Evolutionary conservation across 805 yeast genomes (phyloP).

Genomic region (Candida sanyiensis): DNA sequence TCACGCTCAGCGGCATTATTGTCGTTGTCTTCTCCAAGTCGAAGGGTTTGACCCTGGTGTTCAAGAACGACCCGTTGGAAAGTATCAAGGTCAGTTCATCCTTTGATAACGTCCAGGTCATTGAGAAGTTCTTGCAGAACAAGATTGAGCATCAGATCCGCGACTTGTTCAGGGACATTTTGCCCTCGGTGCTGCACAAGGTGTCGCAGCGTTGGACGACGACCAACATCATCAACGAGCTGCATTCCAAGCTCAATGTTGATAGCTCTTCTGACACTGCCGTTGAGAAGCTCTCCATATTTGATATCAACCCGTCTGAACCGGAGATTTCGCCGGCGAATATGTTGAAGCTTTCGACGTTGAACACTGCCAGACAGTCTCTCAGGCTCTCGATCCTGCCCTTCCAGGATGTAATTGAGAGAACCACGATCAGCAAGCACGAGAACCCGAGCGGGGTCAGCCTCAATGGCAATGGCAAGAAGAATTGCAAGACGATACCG

Average conservation of each 20-base stretch:
- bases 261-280: constrained; percentile 9
- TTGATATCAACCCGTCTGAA: constrained; percentile 49
- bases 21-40: constrained; percentile 76
- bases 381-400: constrained; percentile 61
- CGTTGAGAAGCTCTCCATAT: constrained; percentile 34
- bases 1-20: constrained; percentile 72
- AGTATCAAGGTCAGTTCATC: constrained; percentile 77
- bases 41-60: constrained; percentile 81
- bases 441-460: constrained; percentile 11
- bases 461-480: constrained; percentile 10
- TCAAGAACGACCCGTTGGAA: constrained; percentile 84
- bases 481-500: constrained; percentile 17
- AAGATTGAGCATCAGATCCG: constrained; percentile 80
- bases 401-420: constrained; percentile 51
- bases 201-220: constrained; percentile 62
- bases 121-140: constrained; percentile 75
- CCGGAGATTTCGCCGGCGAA: constrained; percentile 64
- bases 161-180: constrained; percentile 73
- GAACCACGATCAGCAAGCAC: constrained; percentile 34
- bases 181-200: constrained; percentile 76
- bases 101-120: constrained; percentile 78
- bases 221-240: constrained; percentile 28
- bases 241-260: constrained; percentile 18
- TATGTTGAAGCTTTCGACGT: constrained; percentile 57
- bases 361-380: constrained; percentile 75